These are phyloP conservation scores for Galeopsis tetrahit DNA, from an alignment of 257 asterid genomes.

Conservation along the genomic window DNA sequence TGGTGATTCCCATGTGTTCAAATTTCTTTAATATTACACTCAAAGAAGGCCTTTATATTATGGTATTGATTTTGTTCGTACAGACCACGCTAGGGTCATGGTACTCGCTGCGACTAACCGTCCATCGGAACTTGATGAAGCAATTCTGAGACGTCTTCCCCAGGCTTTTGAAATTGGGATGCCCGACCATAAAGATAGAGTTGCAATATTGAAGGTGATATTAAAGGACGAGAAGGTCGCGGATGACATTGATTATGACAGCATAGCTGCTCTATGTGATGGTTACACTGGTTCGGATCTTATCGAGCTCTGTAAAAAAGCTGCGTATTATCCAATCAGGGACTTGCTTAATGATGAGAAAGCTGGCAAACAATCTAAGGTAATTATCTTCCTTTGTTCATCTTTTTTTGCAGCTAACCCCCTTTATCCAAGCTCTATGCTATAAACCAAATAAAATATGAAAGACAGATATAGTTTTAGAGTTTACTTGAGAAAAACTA, in stretches of 20 bases:
- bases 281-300: conserved; percentile 92
- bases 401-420: neutral
- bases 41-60: conserved; percentile 19
- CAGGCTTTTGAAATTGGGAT: conserved; percentile 87
- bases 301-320: conserved; percentile 84
- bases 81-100: conserved; percentile 82
- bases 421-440: neutral
- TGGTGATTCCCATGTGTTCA: conserved; percentile 1
- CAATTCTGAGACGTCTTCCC: conserved; percentile 90
- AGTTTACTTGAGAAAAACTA: too few species aligned
- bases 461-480: neutral
- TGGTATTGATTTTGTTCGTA: conserved; percentile 21
- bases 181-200: conserved; percentile 71
- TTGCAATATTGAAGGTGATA: conserved; percentile 75
- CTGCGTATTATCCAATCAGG: conserved; percentile 80
- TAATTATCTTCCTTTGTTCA: conserved; percentile 40
- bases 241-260: conserved; percentile 61
- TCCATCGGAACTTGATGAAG: conserved; percentile 97
- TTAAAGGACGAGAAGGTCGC: conserved; percentile 72
- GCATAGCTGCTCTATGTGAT: conserved; percentile 69
- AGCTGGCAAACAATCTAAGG: conserved; percentile 56
- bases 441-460: too few species aligned
- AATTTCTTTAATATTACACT: neutral
- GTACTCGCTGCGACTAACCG: conserved; percentile 95
- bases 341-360: conserved; percentile 75